Conservation (phyloP, 1,284 basidiomycete species). For the Sporisorium scitamineum region DNA sequence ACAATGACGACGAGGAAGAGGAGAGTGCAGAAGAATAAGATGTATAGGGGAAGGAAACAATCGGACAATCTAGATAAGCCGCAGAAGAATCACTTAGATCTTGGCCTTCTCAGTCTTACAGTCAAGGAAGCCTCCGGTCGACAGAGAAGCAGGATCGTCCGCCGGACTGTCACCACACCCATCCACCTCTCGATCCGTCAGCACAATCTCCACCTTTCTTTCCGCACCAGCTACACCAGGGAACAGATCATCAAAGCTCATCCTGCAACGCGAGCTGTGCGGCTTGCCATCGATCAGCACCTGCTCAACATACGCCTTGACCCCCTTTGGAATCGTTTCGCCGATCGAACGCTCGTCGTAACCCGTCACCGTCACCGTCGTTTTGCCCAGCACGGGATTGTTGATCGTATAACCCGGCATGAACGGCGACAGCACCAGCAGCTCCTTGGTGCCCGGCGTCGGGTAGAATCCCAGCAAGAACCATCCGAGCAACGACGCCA, state of each 20-base stretch:
- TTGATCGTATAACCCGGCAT: conserved; percentile 56
- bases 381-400: conserved; percentile 52
- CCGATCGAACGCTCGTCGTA: conserved; percentile 44
- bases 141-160: conserved; percentile 38
- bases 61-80: background rate
- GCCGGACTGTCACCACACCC: conserved; percentile 24
- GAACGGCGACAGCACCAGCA: conserved; percentile 59
- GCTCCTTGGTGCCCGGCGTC: conserved; percentile 71
- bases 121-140: conserved; percentile 38
- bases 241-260: conserved; percentile 51
- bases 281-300: conserved; percentile 44
- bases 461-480: conserved; percentile 75
- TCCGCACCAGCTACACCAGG: conserved; percentile 26
- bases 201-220: conserved; percentile 39
- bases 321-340: conserved; percentile 27
- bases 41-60: background rate
- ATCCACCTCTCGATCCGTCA: conserved; percentile 35
- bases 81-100: background rate
- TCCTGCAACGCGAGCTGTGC: conserved; percentile 41
- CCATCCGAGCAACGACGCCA: conserved; percentile 78
- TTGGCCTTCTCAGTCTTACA: conserved; percentile 5
- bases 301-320: conserved; percentile 38
- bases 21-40: conserved; percentile 25
- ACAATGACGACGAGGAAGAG: conserved; percentile 23
- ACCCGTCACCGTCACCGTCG: conserved; percentile 46